Conservation (phyloP, 108 stramenopile species). For the Poteriospumella lacustris region DNA sequence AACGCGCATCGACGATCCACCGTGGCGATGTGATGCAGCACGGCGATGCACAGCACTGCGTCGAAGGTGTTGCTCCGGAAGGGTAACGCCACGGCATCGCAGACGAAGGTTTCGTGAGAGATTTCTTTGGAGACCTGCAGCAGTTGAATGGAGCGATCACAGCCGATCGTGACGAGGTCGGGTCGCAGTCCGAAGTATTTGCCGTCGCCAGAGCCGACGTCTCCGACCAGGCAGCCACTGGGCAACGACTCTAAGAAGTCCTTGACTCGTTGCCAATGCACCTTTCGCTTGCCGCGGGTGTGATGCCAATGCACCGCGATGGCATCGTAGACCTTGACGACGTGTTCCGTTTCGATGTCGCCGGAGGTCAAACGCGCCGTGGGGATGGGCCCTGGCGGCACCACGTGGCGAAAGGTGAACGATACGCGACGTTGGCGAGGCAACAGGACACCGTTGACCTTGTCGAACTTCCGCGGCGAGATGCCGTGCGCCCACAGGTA, state of each 20-base stretch:
- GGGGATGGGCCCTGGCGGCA: not conserved
- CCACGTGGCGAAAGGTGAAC: constrained; percentile 11
- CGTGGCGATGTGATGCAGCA: constrained; percentile 93
- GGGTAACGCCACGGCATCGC: constrained; percentile 67
- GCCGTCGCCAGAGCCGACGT: constrained; percentile 95
- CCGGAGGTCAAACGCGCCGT: constrained; percentile 50
- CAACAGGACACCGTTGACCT: not conserved
- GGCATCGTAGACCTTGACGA: constrained; percentile 80
- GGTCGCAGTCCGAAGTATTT: constrained; percentile 68
- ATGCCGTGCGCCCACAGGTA: constrained; percentile 15
- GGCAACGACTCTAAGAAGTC: constrained; percentile 69
- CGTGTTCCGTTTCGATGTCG: constrained; percentile 77
- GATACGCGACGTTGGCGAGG: not conserved
- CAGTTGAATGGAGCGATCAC: constrained; percentile 72
- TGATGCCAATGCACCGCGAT: constrained; percentile 89
- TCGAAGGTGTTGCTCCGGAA: constrained; percentile 71
- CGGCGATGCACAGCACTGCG: constrained; percentile 94
- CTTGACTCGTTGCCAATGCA: constrained; percentile 82
- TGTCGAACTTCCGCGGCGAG: constrained; percentile 6
- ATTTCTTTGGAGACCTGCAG: constrained; percentile 70
- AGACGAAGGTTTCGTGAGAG: constrained; percentile 37
- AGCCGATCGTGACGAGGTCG: constrained; percentile 62
- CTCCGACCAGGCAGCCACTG: constrained; percentile 75
- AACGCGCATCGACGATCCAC: constrained; percentile 69
- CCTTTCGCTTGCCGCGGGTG: constrained; percentile 77